These are phyloP conservation scores for Globisporangium splendens DNA, from an alignment of 352 stramenopile genomes.

Conservation along the genomic window DNA sequence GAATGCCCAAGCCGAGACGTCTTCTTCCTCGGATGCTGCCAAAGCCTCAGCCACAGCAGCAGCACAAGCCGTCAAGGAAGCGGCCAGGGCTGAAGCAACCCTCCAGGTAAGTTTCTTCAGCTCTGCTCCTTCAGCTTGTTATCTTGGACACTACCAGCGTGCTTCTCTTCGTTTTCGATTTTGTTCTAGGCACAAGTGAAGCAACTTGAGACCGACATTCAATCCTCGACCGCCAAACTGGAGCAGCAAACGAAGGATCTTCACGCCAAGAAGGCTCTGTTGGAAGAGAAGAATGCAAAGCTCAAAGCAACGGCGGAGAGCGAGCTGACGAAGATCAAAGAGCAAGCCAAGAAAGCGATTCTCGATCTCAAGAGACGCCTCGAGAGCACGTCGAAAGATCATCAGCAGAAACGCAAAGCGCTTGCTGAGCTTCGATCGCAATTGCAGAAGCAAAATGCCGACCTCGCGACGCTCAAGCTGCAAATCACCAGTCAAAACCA, in stretches of 20 bases:
- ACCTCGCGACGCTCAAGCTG: slow-evolving; percentile 48
- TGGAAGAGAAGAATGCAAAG: slow-evolving; percentile 68
- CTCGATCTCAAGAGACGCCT: slow-evolving; percentile 78
- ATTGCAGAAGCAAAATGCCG: slow-evolving; percentile 52
- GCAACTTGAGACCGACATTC: slow-evolving; percentile 31
- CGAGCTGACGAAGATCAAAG: slow-evolving; percentile 82
- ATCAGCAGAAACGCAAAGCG: slow-evolving; percentile 49
- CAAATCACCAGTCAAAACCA: slow-evolving; percentile 51
- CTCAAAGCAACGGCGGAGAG: slow-evolving; percentile 71
- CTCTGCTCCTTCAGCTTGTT: not conserved
- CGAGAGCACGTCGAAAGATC: slow-evolving; percentile 50
- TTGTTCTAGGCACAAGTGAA: slow-evolving; percentile 30
- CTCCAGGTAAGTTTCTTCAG: slow-evolving; percentile 23
- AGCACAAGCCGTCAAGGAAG: slow-evolving; percentile 14
- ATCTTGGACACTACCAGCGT: not conserved
- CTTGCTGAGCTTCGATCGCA: slow-evolving; percentile 36
- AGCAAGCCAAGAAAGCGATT: slow-evolving; percentile 86
- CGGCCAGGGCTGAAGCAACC: slow-evolving; percentile 30
- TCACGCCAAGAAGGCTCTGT: slow-evolving; percentile 36
- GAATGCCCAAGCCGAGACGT: slow-evolving; percentile 20
- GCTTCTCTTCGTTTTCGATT: not conserved
- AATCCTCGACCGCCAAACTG: slow-evolving; percentile 34
- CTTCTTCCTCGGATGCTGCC: slow-evolving; percentile 27
- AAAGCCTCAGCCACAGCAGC: slow-evolving; percentile 17
- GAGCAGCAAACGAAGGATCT: slow-evolving; percentile 42